Evolutionary conservation across 2,329 filamentous ascomycete species (phyloP).

Genomic region (Fusarium heterosporum): DNA sequence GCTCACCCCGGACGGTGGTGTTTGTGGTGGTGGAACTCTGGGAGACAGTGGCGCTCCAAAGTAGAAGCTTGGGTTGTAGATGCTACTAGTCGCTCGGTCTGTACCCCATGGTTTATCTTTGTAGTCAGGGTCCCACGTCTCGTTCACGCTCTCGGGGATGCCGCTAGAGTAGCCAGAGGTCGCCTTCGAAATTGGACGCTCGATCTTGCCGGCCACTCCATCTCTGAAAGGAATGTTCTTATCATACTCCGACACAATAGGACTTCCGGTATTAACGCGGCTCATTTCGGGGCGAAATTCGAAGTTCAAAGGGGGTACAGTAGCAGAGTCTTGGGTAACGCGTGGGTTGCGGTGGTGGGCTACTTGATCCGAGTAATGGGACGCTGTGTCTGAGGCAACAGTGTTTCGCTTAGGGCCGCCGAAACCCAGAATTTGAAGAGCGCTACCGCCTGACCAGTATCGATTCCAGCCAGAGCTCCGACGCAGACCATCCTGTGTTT

Average conservation of each 20-base stretch:
- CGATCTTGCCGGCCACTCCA: slow-evolving; percentile 70
- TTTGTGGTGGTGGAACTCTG: slow-evolving; percentile 48
- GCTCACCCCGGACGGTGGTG: slow-evolving; percentile 55
- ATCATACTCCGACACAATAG: slow-evolving; percentile 71
- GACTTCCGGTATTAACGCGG: slow-evolving; percentile 75
- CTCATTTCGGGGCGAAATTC: slow-evolving; percentile 72
- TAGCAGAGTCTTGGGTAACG: slow-evolving; percentile 74
- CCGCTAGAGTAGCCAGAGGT: slow-evolving; percentile 72
- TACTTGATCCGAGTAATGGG: slow-evolving; percentile 62
- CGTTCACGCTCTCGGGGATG: slow-evolving; percentile 71
- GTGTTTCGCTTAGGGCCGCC: slow-evolving; percentile 63
- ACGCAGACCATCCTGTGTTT: slow-evolving; percentile 59
- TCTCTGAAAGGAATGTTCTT: slow-evolving; percentile 64
- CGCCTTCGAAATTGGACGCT: slow-evolving; percentile 65
- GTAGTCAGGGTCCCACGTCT: slow-evolving; percentile 64
- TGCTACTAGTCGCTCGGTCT: slow-evolving; percentile 64
- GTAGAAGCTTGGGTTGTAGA: slow-evolving; percentile 62
- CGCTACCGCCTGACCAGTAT: slow-evolving; percentile 81
- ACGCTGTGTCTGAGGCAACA: slow-evolving; percentile 66
- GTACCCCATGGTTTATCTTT: slow-evolving; percentile 61
- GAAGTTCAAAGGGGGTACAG: slow-evolving; percentile 75
- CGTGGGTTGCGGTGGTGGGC: slow-evolving; percentile 50
- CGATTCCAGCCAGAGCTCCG: slow-evolving; percentile 81
- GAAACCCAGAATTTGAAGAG: slow-evolving; percentile 73
- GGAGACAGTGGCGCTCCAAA: slow-evolving; percentile 56